Evolutionary conservation across 2,329 filamentous ascomycete species (phyloP).

Genomic region (Neoarthrinium moseri): DNA sequence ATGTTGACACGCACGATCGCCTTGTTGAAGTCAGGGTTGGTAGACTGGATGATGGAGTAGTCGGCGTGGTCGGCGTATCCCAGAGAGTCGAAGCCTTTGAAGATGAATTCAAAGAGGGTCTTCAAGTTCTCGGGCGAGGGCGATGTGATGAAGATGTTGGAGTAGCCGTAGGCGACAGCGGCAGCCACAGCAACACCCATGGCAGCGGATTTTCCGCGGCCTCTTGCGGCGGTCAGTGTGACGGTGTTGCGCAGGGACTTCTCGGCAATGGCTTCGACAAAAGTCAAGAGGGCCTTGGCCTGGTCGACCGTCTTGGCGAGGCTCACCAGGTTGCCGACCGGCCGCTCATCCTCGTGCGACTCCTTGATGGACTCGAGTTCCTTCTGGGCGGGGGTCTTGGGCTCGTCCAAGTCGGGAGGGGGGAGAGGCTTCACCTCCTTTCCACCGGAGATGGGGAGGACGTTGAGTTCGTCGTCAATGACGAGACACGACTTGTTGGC

Average conservation of each 20-base stretch:
- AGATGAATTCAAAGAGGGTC: slow-evolving; percentile 96
- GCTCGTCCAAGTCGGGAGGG: slow-evolving; percentile 70
- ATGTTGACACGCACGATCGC: slow-evolving; percentile 97
- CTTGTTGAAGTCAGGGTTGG: slow-evolving; percentile 98
- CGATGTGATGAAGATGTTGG: slow-evolving; percentile 98
- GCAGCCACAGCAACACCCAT: slow-evolving; percentile 92
- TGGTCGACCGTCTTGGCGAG: slow-evolving; percentile 92
- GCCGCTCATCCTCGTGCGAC: slow-evolving; percentile 78
- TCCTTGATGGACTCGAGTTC: slow-evolving; percentile 89
- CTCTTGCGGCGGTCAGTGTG: slow-evolving; percentile 87
- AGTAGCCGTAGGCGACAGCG: slow-evolving; percentile 93
- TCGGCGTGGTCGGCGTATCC: slow-evolving; percentile 94
- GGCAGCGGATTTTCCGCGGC: slow-evolving; percentile 94
- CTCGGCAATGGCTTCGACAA: slow-evolving; percentile 93
- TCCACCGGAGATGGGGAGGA: slow-evolving; percentile 92
- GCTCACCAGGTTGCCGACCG: slow-evolving; percentile 78
- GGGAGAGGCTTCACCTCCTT: slow-evolving; percentile 84
- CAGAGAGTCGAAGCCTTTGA: slow-evolving; percentile 95
- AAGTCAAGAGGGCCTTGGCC: slow-evolving; percentile 93
- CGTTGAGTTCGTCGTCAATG: slow-evolving; percentile 96
- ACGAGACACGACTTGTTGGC: slow-evolving; percentile 93
- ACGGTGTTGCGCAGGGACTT: slow-evolving; percentile 95
- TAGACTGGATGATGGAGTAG: slow-evolving; percentile 97
- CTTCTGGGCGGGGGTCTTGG: slow-evolving; percentile 67
- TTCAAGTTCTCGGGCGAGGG: slow-evolving; percentile 98